phyloP scores from a whole-genome alignment of 768 basidiomycete species.

The Sporobolomyces phaffii region DNA sequence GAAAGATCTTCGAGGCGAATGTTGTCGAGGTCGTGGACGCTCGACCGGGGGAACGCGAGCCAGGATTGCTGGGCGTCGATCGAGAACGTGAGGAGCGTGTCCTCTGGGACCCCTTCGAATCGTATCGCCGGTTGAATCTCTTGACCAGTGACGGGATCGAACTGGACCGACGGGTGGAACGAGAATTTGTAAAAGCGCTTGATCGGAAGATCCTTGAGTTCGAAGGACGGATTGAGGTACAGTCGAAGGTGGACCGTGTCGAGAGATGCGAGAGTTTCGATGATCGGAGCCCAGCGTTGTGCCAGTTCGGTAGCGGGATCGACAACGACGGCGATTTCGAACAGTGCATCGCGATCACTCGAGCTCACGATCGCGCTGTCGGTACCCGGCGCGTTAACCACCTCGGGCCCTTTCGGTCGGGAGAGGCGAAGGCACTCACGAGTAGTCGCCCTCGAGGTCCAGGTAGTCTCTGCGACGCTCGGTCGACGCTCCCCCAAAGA shows the following conservation, averaged over 20 bases:
- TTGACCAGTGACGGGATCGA: conserved; percentile 56
- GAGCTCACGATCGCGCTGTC: conserved; percentile 19
- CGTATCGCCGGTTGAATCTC: conserved; percentile 58
- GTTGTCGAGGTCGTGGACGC: conserved; percentile 90
- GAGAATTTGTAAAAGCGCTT: conserved; percentile 89
- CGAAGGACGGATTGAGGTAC: conserved; percentile 64
- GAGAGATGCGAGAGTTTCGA: conserved; percentile 51
- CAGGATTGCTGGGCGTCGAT: conserved; percentile 87
- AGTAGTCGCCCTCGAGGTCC: conserved; percentile 7
- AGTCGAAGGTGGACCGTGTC: conserved; percentile 56
- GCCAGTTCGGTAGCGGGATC: conserved; percentile 80
- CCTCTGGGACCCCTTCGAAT: conserved; percentile 69
- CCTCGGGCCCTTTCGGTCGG: too few species aligned
- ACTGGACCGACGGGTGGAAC: conserved; percentile 55
- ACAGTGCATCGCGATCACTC: conserved; percentile 6
- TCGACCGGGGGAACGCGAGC: conserved; percentile 84
- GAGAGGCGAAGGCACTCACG: conserved; percentile 3
- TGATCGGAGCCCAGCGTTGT: conserved; percentile 75
- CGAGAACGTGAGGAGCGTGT: conserved; percentile 87
- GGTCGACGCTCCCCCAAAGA: conserved; percentile 22
- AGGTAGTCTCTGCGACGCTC: conserved; percentile 13
- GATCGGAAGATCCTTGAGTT: conserved; percentile 70
- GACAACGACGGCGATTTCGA: conserved; percentile 62
- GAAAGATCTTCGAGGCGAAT: conserved; percentile 70
- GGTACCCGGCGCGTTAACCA: too few species aligned